Conservation (phyloP, 164 flowering plant genomes). For the Litsea cubeba region DNA sequence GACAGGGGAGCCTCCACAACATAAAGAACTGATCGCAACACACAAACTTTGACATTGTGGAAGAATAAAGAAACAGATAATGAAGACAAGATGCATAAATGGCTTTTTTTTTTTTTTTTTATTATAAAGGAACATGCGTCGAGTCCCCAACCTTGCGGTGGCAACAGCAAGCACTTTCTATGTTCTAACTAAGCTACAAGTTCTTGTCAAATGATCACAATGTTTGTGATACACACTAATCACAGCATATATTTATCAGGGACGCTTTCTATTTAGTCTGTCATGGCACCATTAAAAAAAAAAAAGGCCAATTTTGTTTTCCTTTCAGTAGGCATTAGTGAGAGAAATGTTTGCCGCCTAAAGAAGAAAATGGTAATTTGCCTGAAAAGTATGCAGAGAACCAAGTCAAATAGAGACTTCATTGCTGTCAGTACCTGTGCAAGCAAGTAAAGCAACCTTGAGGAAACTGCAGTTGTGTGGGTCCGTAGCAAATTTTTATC, state of each 20-base stretch:
- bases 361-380: background rate
- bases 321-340: too few relatives aligned
- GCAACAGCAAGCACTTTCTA: too few relatives aligned
- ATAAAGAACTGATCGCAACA: too few relatives aligned
- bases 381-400: slow-evolving; percentile 1
- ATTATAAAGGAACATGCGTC: too few relatives aligned
- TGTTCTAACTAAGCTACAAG: too few relatives aligned
- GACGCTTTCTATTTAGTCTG: background rate
- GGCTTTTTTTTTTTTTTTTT: too few relatives aligned
- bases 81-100: background rate
- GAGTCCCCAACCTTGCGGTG: too few relatives aligned
- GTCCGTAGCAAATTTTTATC: slow-evolving; percentile 86
- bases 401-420: background rate
- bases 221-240: too few relatives aligned
- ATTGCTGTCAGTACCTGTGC: slow-evolving; percentile 57
- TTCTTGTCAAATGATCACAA: too few relatives aligned
- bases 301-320: background rate
- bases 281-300: background rate
- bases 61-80: background rate
- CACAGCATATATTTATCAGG: too few relatives aligned
- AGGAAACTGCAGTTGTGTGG: slow-evolving; percentile 94
- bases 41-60: background rate
- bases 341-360: background rate
- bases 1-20: background rate
- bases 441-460: slow-evolving; percentile 84